A percentile compares a stretch with the other conserved stretches of the same genome.
Conservation (phyloP, 2,329 filamentous ascomycete genomes). For the Apiospora malaysiana region DNA sequence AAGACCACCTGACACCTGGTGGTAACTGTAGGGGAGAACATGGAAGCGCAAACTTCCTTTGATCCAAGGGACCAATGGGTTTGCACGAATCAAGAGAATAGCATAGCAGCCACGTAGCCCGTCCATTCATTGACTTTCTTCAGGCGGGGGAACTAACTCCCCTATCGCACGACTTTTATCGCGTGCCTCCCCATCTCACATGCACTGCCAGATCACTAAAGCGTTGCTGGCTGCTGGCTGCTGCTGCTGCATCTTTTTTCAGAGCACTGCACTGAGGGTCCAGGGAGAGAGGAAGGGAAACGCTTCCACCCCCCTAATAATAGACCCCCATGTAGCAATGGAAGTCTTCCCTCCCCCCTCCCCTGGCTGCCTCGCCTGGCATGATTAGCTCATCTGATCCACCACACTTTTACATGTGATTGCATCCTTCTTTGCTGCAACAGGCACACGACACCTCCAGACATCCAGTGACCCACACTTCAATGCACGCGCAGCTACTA, state of each 20-base stretch:
- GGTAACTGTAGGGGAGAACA: not conserved
- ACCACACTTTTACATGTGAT: conserved; percentile 31
- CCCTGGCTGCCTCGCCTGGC: not conserved
- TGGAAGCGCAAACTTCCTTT: not conserved
- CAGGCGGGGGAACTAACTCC: not conserved
- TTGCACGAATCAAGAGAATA: not conserved
- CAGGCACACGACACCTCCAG: conserved; percentile 30
- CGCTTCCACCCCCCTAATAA: not conserved
- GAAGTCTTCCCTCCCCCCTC: not conserved
- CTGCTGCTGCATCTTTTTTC: not conserved
- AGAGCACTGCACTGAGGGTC: not conserved
- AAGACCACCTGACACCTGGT: too few species aligned
- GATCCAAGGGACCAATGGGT: too few species aligned
- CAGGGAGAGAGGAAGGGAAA: too few species aligned
- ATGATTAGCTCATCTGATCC: conserved; percentile 18
- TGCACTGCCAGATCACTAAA: not conserved
- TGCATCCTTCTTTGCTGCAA: conserved; percentile 25
- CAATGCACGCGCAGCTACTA: too few species aligned
- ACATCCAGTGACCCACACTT: too few species aligned
- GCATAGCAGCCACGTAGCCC: not conserved
- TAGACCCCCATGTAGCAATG: not conserved
- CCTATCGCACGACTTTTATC: conserved; percentile 15
- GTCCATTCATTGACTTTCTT: not conserved
- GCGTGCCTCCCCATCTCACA: not conserved
- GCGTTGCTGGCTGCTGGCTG: too few species aligned